phyloP scores from a whole-genome alignment of 2,329 filamentous ascomycete species.

The Colletotrichum tanaceti region DNA sequence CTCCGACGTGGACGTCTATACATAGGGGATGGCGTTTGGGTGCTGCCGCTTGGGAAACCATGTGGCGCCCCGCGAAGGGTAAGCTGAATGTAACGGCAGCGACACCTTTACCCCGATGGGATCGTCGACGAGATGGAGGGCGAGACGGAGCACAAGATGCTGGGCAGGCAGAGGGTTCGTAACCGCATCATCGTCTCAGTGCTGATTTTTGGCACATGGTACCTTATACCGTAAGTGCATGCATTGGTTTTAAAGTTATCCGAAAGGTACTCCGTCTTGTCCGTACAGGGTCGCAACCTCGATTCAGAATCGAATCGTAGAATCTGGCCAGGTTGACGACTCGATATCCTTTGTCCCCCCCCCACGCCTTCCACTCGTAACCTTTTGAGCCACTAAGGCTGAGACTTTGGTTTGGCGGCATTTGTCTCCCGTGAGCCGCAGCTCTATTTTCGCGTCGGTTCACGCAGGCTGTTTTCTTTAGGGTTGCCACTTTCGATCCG shows the following conservation, averaged over 20 bases:
- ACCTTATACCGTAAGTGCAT: neutral
- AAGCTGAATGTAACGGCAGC: constrained; percentile 1
- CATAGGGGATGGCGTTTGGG: constrained; percentile 21
- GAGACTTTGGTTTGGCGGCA: constrained; percentile 12
- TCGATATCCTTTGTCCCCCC: constrained; percentile 10
- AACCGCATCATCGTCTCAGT: constrained; percentile 11
- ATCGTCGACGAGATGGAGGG: constrained; percentile 18
- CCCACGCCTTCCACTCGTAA: neutral
- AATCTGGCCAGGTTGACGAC: constrained; percentile 12
- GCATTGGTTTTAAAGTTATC: neutral
- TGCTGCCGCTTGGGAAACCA: constrained; percentile 1
- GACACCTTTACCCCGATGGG: constrained; percentile 11
- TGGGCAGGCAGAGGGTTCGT: constrained; percentile 11
- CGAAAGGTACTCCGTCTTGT: too few relatives aligned
- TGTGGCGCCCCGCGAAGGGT: constrained; percentile 8
- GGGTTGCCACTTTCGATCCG: constrained; percentile 9
- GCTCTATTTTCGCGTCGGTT: constrained; percentile 5
- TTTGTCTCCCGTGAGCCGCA: constrained; percentile 22
- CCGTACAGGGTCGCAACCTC: constrained; percentile 19
- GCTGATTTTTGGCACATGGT: neutral
- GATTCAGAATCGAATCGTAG: constrained; percentile 1
- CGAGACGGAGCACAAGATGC: neutral
- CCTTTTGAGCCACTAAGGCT: constrained; percentile 6
- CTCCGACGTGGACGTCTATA: constrained; percentile 18
- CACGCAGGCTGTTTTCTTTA: neutral